These are phyloP conservation scores for Seiridium unicorne DNA, from an alignment of 2,329 filamentous ascomycete species.

Conservation along the genomic window DNA sequence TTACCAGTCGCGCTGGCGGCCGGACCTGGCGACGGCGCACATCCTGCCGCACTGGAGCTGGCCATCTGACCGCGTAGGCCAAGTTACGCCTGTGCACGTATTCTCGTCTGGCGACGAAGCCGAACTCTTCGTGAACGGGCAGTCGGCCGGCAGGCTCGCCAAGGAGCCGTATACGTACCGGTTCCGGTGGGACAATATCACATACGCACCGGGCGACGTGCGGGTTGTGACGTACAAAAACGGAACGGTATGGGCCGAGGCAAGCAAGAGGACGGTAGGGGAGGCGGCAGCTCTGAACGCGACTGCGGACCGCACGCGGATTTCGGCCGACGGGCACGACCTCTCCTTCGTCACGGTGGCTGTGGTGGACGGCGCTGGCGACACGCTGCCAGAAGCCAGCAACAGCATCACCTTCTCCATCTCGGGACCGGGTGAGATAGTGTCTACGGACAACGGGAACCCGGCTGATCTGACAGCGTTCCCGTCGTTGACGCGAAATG, in stretches of 20 bases:
- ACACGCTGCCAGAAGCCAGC: constrained; percentile 40
- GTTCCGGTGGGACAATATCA: constrained; percentile 51
- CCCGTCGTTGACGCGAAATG: constrained; percentile 34
- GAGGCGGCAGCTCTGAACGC: constrained; percentile 34
- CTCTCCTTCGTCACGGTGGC: constrained; percentile 44
- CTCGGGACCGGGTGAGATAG: constrained; percentile 40
- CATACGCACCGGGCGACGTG: constrained; percentile 46
- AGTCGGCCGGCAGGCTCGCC: constrained; percentile 39
- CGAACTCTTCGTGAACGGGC: constrained; percentile 52
- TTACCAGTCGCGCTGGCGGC: constrained; percentile 53
- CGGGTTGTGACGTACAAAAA: constrained; percentile 46
- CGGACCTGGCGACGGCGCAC: constrained; percentile 46
- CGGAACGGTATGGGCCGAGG: constrained; percentile 43
- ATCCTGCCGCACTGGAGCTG: constrained; percentile 58
- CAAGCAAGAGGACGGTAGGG: constrained; percentile 39
- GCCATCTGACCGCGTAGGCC: constrained; percentile 39
- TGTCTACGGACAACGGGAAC: constrained; percentile 52
- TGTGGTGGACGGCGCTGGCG: constrained; percentile 42
- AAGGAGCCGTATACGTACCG: constrained; percentile 39
- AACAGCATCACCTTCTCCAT: constrained; percentile 42
- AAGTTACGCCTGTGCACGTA: constrained; percentile 52
- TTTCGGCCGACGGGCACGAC: constrained; percentile 41
- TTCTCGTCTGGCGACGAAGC: constrained; percentile 51
- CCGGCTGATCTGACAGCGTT: constrained; percentile 43
- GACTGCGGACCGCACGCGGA: constrained; percentile 36